phyloP scores from a whole-genome alignment of 2,329 filamentous ascomycete species.

The Emmonsia crescens region DNA sequence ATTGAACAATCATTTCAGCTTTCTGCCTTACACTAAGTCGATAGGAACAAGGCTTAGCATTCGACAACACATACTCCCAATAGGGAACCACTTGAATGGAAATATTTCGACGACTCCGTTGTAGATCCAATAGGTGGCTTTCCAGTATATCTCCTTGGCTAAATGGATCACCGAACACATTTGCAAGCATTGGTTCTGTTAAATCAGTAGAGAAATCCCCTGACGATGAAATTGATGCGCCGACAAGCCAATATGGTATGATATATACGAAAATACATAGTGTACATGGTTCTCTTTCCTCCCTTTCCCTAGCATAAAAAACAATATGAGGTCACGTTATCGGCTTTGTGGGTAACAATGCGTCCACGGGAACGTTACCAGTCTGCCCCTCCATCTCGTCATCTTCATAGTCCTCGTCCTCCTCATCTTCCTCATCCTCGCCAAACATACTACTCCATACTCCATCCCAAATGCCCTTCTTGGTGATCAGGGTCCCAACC shows the following conservation, averaged over 20 bases:
- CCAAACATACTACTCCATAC: slow-evolving; percentile 63
- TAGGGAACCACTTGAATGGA: background rate
- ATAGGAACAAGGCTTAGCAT: too few relatives aligned
- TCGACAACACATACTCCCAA: too few relatives aligned
- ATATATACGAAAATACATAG: background rate
- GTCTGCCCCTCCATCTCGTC: slow-evolving; percentile 2
- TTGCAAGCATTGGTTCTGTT: background rate
- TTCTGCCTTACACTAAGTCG: too few relatives aligned
- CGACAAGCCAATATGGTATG: background rate
- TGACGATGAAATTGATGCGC: background rate
- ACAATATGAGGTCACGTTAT: background rate
- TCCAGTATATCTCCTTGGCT: background rate
- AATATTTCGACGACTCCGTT: background rate
- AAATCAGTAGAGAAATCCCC: background rate
- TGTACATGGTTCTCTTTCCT: background rate
- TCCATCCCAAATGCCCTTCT: slow-evolving; percentile 82
- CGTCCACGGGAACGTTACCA: background rate
- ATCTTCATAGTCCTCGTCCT: slow-evolving; percentile 22
- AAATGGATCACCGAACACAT: background rate
- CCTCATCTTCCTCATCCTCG: slow-evolving; percentile 47
- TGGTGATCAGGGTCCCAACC: slow-evolving; percentile 81
- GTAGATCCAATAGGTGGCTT: background rate
- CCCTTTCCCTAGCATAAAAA: background rate
- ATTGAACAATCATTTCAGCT: background rate
- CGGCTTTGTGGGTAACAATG: background rate